Conservation (phyloP, 257 asterid species). For the Handroanthus guayacan region DNA sequence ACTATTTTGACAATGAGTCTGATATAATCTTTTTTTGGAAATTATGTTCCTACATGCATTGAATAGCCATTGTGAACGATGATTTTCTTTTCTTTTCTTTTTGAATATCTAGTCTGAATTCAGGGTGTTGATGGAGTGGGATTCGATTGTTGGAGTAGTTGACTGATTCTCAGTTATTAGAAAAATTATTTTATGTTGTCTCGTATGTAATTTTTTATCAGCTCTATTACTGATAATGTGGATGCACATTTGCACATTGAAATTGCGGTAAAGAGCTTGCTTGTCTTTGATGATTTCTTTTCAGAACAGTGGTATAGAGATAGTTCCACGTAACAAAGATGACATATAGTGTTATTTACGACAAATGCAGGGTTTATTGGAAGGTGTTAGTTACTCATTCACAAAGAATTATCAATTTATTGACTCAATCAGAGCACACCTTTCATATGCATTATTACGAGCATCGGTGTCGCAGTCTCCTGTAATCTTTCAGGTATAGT, state of each 20-base stretch:
- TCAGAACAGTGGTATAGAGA: slow-evolving; percentile 17
- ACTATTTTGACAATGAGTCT: neutral
- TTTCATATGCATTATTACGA: slow-evolving; percentile 85
- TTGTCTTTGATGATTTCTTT: slow-evolving; percentile 26
- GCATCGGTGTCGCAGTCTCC: slow-evolving; percentile 86
- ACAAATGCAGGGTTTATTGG: slow-evolving; percentile 79
- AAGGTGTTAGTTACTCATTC: slow-evolving; percentile 79
- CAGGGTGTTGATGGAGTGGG: slow-evolving; percentile 19
- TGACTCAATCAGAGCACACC: slow-evolving; percentile 92
- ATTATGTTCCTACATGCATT: slow-evolving; percentile 27
- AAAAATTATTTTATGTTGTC: slow-evolving; percentile 13
- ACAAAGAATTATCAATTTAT: slow-evolving; percentile 81
- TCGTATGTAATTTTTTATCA: slow-evolving; percentile 18
- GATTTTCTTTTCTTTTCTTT: slow-evolving; percentile 19
- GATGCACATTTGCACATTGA: slow-evolving; percentile 20
- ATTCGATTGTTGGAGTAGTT: slow-evolving; percentile 18
- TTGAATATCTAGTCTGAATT: slow-evolving; percentile 20
- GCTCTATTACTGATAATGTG: slow-evolving; percentile 26
- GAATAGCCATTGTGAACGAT: neutral
- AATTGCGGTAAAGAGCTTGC: slow-evolving; percentile 22
- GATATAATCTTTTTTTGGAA: slow-evolving; percentile 10
- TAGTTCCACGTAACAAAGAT: slow-evolving; percentile 25
- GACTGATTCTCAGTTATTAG: slow-evolving; percentile 24
- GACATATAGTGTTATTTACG: slow-evolving; percentile 24
- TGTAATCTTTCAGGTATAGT: slow-evolving; percentile 80